Conservation (phyloP, 225 moss, liverwort and hornwort genomes). For the Bryum argenteum region DNA sequence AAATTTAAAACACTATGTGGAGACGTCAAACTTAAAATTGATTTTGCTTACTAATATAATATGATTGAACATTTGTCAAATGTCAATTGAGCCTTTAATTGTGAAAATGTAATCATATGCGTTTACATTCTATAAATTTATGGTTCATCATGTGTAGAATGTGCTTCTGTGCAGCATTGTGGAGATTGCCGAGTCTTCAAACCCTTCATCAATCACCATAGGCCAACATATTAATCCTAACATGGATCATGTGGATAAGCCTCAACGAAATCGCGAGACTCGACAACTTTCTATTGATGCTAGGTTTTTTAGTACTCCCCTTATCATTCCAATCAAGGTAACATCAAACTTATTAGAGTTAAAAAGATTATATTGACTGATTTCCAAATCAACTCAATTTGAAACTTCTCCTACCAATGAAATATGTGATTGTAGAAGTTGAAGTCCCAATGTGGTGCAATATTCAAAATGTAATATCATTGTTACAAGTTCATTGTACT, state of each 20-base stretch:
- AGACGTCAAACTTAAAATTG: neutral
- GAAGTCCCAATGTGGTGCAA: too few relatives aligned
- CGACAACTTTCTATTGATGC: constrained; percentile 19
- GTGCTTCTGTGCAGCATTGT: constrained; percentile 15
- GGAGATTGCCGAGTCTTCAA: constrained; percentile 10
- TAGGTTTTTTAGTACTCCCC: constrained; percentile 25
- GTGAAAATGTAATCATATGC: neutral
- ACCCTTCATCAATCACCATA: constrained; percentile 20
- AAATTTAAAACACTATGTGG: neutral
- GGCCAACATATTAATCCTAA: neutral
- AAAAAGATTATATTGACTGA: too few relatives aligned
- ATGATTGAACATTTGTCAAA: neutral
- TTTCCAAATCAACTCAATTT: too few relatives aligned
- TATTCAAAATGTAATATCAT: too few relatives aligned
- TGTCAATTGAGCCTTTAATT: neutral
- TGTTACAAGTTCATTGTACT: too few relatives aligned
- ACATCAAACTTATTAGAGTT: too few relatives aligned
- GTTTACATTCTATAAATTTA: neutral
- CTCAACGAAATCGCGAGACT: constrained; percentile 2
- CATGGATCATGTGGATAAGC: neutral
- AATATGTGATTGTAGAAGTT: too few relatives aligned
- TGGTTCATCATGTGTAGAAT: neutral
- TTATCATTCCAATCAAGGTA: constrained; percentile 34
- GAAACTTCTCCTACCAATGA: too few relatives aligned
- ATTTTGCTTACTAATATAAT: neutral